Base-by-base conservation (phyloP, 2,329 filamentous ascomycete species). In the Capronia coronata region DNA sequence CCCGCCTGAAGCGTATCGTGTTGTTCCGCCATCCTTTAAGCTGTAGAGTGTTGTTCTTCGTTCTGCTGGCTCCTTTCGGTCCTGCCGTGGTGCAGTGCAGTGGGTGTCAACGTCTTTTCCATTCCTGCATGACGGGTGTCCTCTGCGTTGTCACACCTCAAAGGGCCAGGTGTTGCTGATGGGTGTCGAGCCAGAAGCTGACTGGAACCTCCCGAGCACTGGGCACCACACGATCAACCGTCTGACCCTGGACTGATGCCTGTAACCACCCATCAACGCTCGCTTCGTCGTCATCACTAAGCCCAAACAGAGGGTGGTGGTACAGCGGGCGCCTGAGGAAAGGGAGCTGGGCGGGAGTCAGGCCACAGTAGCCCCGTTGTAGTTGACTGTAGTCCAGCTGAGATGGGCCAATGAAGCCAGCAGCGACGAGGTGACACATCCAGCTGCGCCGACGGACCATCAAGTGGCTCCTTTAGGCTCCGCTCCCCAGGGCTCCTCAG, bases 211-310 rank as follows among this genome's bases (percentile, higher is more conserved):
- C 46, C 48, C 46, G 46, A 43, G 41, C 49, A 46, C 27, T 43
- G 32, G 42, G 45, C 29, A 25, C 41, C 39, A 37, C 46, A 38
- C 52, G 49, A 55, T 51, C 45, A 43, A 37, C 48, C 46, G 34
- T 43, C 37, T 48, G 43, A 49, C 40, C 34, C 34, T 11, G 16
- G 34, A 37, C 14, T 8, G 14, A 18, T 18, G 34, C 14, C 34
- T 37, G n/a, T 19, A 19, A 37, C 14, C 18, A 19, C 16, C 34
- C 34, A 19, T 47, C 42, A 39, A 30, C 40, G 42, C 16, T 49
- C 48, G 46, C 48, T 52, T 52, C 46, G 46, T 49, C 49, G 49
- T 52, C 49, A 55, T 55, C 52, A 55, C 52, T 55, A 55, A 39
- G 49, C 52, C 49, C 22, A 27, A 51, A 49, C 30, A 14, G 35